Base-by-base conservation (phyloP, 2,329 filamentous ascomycete genomes). In the Diaporthe citrichinensis region DNA sequence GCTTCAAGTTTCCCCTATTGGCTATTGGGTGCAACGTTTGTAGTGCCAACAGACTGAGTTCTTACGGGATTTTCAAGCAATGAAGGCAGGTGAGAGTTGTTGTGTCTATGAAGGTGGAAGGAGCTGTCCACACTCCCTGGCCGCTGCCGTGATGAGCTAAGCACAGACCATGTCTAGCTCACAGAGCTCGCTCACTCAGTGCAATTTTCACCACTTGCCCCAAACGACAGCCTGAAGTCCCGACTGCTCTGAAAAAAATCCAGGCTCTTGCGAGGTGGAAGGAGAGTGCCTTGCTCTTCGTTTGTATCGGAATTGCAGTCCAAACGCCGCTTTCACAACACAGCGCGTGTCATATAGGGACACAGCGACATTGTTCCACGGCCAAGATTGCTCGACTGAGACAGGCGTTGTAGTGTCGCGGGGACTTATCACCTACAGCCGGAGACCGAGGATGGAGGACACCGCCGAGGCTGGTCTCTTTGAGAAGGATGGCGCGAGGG, bases 401-500 rank as follows among this genome's bases (percentile, higher is more conserved):
- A 25, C 44, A 12, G 14, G 59, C 61, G 25, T 23, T 15, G 14
- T 31, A 53, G 62, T 49, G 4, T 34, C n/a, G 31, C 14, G n/a
- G 23, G 39, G 46, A 44, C 17, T 51, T 14, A 4, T 69, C n/a
- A 28, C 8, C n/a, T n/a, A 14, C n/a, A 39, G 34, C 49, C 17
- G 23, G 49, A 31, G 15, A 61, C 39, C 58, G 34, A 20, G 23
- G 36, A 74, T 10, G 28, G 28, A 28, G 39, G 41, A 65, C 28
- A 36, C 49, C 39, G 15, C 61, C 53, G 55, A 36, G 23, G 61
- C 68, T 25, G 71, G 34, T 55, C 73, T 76, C 9, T 83, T 78
- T 81, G 82, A 65, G 46, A 73, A 51, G 49, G 74, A 77, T 9
- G 76, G 75, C 72, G 72, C 76, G 2, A 59, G 74, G 41, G 76